Evolutionary conservation across 345 rosid genomes (phyloP), one percentile per base, ranked within the genome.

Genomic region (Brassica nigra): DNA sequence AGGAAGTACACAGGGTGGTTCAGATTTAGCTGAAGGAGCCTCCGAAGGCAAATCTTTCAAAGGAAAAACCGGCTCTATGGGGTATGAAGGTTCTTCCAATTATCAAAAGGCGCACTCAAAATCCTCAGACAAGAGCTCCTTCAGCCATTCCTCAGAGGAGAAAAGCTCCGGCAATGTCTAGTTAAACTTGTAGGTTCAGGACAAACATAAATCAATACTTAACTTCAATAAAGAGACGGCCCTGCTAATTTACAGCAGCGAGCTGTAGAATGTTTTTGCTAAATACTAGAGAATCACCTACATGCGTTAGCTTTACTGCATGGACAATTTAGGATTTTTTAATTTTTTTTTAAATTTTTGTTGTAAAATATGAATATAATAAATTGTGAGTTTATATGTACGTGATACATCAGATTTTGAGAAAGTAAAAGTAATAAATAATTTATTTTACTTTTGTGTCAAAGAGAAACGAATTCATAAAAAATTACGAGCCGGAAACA

Each of bases 181-280:
- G 23, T 10, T 8, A 1, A 36, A 36, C 71, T 27, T 64, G n/a
- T 72, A 78, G 73, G 42, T 54, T 64, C 11, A 8, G 31, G 39
- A 52, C 66, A 57, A 54, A 34, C 18, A 52, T 18, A 8, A 57
- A 65, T 67, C 59, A 66, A 66, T 47, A 30, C 20, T 72, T 66
- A 42, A 65, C 18, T 4, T 62, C 11, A 78, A 78, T 78, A 78
- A 78, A 30, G 77, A 66, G 49, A 42, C 16, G 77, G 77, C 62
- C 68, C 71, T 71, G 39, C 76, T 78, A 54, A 28, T 23, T 71
- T 62, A 62, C 8, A 44, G 59, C 70, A 78, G 72, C 4, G 81
- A 36, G 81, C 76, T 64, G 71, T 78, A 62, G 58, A 77, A 15
- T 15, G 9, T 6, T 70, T 62, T 70, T 70, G 10, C 7, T 23